Evolutionary conservation across 2,329 filamentous ascomycete species (phyloP), one percentile per base, ranked within the genome.

Genomic region (Hypoxylon sp.): DNA sequence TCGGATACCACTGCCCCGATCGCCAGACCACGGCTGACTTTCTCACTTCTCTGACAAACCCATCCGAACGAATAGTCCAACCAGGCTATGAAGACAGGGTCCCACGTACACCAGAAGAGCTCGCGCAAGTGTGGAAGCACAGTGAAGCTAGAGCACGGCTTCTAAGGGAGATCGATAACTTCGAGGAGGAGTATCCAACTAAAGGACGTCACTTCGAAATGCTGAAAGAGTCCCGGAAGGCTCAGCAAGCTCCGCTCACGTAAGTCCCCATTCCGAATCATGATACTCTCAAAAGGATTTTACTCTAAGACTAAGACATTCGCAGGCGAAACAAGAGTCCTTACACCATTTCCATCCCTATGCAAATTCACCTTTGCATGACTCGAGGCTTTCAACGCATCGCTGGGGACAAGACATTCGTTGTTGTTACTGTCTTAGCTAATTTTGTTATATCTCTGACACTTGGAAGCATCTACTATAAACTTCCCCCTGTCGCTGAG

Each of bases 1-100:
- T 93, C 0, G 91, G 91, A 6, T 92, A 91, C 73, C 83, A 31
- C 88, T 88, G 73, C 87, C 89, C 3, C 78, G 86, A 1, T 86
- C 90, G 90, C 90, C 90, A 68, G 79, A 92, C 90, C 0, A 90
- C 88, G 0, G 88, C 90, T 14, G 91, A 93, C 76, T 92, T 92
- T 81, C 80, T 92, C 46, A 92, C 90, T 0, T 90, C 89, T 29
- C 88, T 92, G 79, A 92, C 90, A 3, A 85, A 84, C 57, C 81
- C 87, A 3, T 73, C 79, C 17, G 88, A 90, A 78, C 86, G 87
- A 61, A 71, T 86, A 29, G 81, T 87, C 19, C 84, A 85, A 48
- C 76, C 81, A 6, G 88, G 86, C 26, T 89, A 84, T 69, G 84
- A 90, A 76, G 83, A 80, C 73, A 84, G 80, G 70, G 85, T 83